These are phyloP conservation scores for Pyrrhoderma noxium DNA, from an alignment of 1,284 basidiomycete species.

Conservation along the genomic window DNA sequence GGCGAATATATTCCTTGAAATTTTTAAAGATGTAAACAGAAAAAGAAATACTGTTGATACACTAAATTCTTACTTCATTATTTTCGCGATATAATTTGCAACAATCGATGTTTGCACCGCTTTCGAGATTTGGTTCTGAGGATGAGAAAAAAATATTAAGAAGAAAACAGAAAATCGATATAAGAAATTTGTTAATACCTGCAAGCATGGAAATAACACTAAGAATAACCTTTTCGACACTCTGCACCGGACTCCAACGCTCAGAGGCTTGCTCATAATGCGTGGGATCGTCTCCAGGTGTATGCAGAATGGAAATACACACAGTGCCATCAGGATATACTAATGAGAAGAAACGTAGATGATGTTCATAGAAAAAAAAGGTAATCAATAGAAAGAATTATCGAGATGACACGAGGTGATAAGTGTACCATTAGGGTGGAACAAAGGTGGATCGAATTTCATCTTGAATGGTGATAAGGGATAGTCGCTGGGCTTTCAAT, in stretches of 20 bases:
- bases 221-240: constrained; percentile 92
- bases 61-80: constrained; percentile 37
- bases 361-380: constrained; percentile 13
- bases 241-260: constrained; percentile 97
- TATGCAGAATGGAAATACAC: constrained; percentile 97
- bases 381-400: background rate
- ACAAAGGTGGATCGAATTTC: constrained; percentile 94
- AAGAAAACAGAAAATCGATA: constrained; percentile 17
- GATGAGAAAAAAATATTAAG: constrained; percentile 14
- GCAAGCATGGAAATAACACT: constrained; percentile 99
- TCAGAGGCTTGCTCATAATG: constrained; percentile 94
- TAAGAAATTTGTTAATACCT: constrained; percentile 35
- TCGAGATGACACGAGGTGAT: constrained; percentile 3
- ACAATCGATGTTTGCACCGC: constrained; percentile 96
- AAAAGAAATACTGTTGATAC: background rate
- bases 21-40: constrained; percentile 8
- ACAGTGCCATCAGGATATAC: constrained; percentile 94
- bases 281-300: constrained; percentile 90
- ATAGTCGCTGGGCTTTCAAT: constrained; percentile 76
- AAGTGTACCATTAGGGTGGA: constrained; percentile 92
- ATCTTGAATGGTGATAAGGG: constrained; percentile 96
- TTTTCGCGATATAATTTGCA: constrained; percentile 94
- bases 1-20: constrained; percentile 72
- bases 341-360: constrained; percentile 25
- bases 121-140: constrained; percentile 95